These are phyloP conservation scores for Blastobotrys proliferans DNA, from an alignment of 1,139 yeast genomes.

Conservation along the genomic window DNA sequence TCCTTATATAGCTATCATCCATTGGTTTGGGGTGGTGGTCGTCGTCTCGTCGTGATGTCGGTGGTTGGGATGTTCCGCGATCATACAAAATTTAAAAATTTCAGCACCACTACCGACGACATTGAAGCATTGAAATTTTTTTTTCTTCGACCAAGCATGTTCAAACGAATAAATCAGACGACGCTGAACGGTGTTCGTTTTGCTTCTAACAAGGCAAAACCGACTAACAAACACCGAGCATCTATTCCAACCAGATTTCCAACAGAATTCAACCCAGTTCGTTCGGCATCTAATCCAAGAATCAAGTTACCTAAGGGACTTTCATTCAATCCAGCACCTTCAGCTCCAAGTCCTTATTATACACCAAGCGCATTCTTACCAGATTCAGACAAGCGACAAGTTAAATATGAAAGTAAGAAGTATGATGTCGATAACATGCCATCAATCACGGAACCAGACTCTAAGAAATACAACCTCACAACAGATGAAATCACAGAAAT, in stretches of 20 bases:
- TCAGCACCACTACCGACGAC: not conserved
- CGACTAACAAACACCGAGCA: conserved; percentile 9
- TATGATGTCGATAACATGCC: conserved; percentile 35
- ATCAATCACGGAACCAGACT: conserved; percentile 33
- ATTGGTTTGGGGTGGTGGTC: not conserved
- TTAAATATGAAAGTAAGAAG: conserved; percentile 27
- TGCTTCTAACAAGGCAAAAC: conserved; percentile 7
- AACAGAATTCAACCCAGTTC: conserved; percentile 38
- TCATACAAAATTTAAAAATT: not conserved
- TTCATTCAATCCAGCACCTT: conserved; percentile 40
- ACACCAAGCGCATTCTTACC: conserved; percentile 80
- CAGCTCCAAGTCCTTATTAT: conserved; percentile 50
- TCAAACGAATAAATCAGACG: not conserved
- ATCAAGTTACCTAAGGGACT: conserved; percentile 39
- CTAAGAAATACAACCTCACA: conserved; percentile 56
- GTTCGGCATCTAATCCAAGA: conserved; percentile 40
- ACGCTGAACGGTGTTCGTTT: conserved; percentile 2
- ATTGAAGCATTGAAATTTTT: not conserved
- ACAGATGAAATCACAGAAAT: conserved; percentile 62
- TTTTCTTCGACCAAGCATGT: not conserved
- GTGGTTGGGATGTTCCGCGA: conserved; percentile 1
- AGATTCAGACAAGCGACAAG: conserved; percentile 53
- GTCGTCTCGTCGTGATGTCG: not conserved
- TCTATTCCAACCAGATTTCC: conserved; percentile 33
- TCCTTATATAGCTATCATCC: conserved; percentile 16